Evolutionary conservation across 352 stramenopile genomes (phyloP), one percentile per base, ranked within the genome.

Genomic region (Phytophthora quininea): DNA sequence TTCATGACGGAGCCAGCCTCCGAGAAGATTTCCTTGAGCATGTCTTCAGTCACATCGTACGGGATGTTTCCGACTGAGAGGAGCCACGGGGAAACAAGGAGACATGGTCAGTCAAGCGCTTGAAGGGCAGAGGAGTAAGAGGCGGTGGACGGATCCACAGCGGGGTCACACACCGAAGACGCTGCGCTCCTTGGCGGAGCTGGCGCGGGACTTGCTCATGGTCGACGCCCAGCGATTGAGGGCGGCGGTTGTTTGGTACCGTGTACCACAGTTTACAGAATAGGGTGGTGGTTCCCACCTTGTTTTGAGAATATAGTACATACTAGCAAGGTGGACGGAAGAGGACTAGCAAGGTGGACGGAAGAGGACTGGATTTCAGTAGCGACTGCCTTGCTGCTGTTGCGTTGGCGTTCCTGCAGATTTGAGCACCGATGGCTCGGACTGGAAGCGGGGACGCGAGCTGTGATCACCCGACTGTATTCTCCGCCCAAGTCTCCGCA

Each of bases 21-120:
- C 9, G 88, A 94, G 75, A 96, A 96, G 54, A 96, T 90, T 67
- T 96, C 86, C 63, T 89, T 89, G 40, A 96, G 86, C 84, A 86
- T 86, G 9, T 96, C 88, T 48, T 96, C 88, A 11, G 88, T 91
- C 46, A 96, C 88, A 82, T 96, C 88, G 69, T 96, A 96, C 49
- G 88, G 88, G 53, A 96, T 96, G 68, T 96, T 96, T 61, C 88
- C 88, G 45, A 96, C 88, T 96, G 66, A 10, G 32, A 45, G 58
- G 42, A 67, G 68, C 51, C n/a, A 54, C 31, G 70, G 30, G 54
- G 42, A n/a, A 55, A 31, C 55, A 10, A 32, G 37, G 15, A 24
- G 12, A 45, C 19, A 24, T 24, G 19, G 19, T 24, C 19, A 24
- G 19, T 24, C 19, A 24, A 24, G 19, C 19, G 19, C 19, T 24